A percentile compares a stretch with the other conserved stretches of the same genome.
Conservation (phyloP, 768 basidiomycete genomes). For the Podaxis sp. region DNA sequence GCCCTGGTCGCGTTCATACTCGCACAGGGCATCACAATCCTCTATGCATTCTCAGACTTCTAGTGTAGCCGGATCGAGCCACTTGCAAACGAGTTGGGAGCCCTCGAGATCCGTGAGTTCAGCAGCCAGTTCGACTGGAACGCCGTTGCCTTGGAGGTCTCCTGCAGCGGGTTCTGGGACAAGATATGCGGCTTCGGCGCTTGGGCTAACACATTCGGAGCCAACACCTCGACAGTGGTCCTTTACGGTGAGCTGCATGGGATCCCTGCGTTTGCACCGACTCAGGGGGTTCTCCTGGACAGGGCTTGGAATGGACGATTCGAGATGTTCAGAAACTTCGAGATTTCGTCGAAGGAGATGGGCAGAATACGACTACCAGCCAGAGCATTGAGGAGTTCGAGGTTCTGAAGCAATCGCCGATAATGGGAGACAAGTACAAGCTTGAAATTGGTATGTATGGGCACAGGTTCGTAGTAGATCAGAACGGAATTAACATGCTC, state of each 20-base stretch:
- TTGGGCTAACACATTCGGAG: slow-evolving; percentile 38
- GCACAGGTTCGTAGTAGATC: neutral
- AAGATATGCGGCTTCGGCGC: slow-evolving; percentile 21
- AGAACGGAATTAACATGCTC: slow-evolving; percentile 11
- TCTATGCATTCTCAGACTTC: slow-evolving; percentile 31
- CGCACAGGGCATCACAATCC: slow-evolving; percentile 30
- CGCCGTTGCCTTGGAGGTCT: slow-evolving; percentile 17
- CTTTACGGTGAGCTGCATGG: slow-evolving; percentile 46
- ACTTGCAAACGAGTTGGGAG: slow-evolving; percentile 30
- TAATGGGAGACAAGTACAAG: slow-evolving; percentile 71
- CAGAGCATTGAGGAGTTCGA: slow-evolving; percentile 46
- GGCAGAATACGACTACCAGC: slow-evolving; percentile 26
- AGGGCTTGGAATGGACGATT: slow-evolving; percentile 78
- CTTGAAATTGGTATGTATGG: slow-evolving; percentile 60
- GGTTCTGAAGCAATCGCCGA: slow-evolving; percentile 61
- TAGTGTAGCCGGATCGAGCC: slow-evolving; percentile 22
- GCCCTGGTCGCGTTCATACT: slow-evolving; percentile 51
- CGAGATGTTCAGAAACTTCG: slow-evolving; percentile 55
- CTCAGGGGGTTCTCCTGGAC: slow-evolving; percentile 10
- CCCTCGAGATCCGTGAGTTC: slow-evolving; percentile 26
- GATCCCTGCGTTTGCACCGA: neutral
- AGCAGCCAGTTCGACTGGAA: slow-evolving; percentile 25
- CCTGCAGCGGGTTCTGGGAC: slow-evolving; percentile 20
- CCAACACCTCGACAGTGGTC: slow-evolving; percentile 62
- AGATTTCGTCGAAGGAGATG: slow-evolving; percentile 54